Evolutionary conservation across 2,329 filamentous ascomycete genomes (phyloP).

Genomic region (Aspergillus ochraceoroseus): DNA sequence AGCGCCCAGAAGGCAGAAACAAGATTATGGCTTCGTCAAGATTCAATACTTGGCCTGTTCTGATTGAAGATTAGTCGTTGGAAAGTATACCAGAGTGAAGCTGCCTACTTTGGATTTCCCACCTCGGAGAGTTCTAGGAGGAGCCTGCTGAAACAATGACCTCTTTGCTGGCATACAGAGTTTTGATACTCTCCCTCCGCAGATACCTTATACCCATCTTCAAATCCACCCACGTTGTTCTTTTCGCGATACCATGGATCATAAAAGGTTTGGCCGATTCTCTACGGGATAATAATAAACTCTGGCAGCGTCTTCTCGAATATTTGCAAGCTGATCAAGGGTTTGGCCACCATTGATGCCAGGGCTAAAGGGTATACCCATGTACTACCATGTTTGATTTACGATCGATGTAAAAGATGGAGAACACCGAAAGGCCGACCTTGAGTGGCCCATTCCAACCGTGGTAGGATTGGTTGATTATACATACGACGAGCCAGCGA

Average conservation of each 20-base stretch:
- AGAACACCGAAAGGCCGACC: constrained; percentile 14
- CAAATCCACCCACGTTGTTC: constrained; percentile 9
- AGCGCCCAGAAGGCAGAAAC: too few species aligned
- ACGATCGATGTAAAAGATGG: constrained; percentile 26
- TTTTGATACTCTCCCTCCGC: constrained; percentile 11
- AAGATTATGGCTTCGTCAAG: too few species aligned
- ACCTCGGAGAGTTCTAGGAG: constrained; percentile 58
- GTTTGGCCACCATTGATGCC: constrained; percentile 46
- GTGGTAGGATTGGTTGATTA: constrained; percentile 23
- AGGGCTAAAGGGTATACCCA: constrained; percentile 37
- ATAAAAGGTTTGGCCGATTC: constrained; percentile 43
- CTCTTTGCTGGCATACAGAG: constrained; percentile 43
- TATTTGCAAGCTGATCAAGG: constrained; percentile 34
- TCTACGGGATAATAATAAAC: constrained; percentile 47
- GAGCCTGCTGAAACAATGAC: constrained; percentile 58
- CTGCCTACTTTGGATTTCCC: constrained; percentile 43
- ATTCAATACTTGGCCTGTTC: too few species aligned
- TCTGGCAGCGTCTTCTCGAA: constrained; percentile 46
- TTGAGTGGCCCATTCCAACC: constrained; percentile 14
- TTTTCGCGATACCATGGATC: constrained; percentile 6
- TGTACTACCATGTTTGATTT: constrained; percentile 32
- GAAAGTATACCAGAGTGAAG: too few species aligned
- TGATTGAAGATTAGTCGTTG: too few species aligned
- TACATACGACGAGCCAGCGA: constrained; percentile 25
- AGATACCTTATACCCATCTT: neutral